phyloP scores from a whole-genome alignment of 805 yeast genomes.

The Candida sonorensis region DNA sequence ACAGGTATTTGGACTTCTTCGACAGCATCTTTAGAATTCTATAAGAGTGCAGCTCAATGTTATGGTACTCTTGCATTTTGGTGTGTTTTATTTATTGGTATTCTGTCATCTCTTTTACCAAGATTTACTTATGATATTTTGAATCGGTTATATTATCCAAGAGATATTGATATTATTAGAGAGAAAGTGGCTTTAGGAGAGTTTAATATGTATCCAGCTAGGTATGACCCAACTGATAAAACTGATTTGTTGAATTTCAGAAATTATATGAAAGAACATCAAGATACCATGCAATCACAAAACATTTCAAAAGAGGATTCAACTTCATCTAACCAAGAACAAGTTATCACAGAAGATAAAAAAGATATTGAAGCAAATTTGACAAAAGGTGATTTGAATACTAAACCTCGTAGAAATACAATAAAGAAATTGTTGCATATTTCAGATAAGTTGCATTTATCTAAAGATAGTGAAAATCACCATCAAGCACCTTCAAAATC shows the following conservation, averaged over 20 bases:
- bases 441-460: not conserved
- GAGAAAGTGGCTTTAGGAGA: conserved; percentile 51
- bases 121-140: conserved; percentile 47
- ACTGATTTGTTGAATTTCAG: too few relatives aligned
- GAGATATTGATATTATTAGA: conserved; percentile 64
- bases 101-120: conserved; percentile 51
- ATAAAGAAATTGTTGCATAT: conserved; percentile 9
- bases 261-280: conserved; percentile 10
- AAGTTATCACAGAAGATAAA: too few relatives aligned
- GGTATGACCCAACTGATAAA: conserved; percentile 57
- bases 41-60: conserved; percentile 54
- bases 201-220: conserved; percentile 40
- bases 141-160: conserved; percentile 48
- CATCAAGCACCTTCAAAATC: too few relatives aligned
- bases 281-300: too few relatives aligned
- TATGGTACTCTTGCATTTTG: conserved; percentile 61
- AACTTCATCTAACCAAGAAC: too few relatives aligned
- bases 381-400: not conserved
- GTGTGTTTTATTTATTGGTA: conserved; percentile 54
- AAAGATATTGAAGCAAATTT: conserved; percentile 8
- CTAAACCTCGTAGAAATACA: conserved; percentile 13
- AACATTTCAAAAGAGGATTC: conserved; percentile 1
- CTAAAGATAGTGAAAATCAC: too few relatives aligned
- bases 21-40: conserved; percentile 46
- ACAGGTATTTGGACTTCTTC: conserved; percentile 70